phyloP scores from a whole-genome alignment of 805 yeast genomes.

The Saccharomycopsis sp. region DNA sequence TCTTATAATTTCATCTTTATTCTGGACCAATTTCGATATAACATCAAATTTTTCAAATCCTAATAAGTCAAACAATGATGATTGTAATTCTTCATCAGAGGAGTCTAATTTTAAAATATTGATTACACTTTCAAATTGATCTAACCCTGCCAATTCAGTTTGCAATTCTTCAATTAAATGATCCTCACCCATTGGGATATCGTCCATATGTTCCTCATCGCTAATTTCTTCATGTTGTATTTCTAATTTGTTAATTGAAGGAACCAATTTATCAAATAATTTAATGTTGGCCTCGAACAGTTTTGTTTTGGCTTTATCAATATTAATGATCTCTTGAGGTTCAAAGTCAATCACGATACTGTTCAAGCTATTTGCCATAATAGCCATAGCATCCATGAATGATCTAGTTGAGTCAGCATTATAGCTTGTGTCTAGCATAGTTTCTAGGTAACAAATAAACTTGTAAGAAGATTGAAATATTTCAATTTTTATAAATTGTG shows the following conservation, averaged over 20 bases:
- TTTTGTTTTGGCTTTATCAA: constrained; percentile 30
- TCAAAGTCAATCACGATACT: constrained; percentile 27
- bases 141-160: constrained; percentile 4
- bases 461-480: not conserved
- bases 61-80: constrained; percentile 65
- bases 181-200: constrained; percentile 1
- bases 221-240: not conserved
- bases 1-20: constrained; percentile 31
- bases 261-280: constrained; percentile 31
- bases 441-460: no score
- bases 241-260: constrained; percentile 7
- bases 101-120: constrained; percentile 29
- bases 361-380: constrained; percentile 48
- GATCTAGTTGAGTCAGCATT: constrained; percentile 63
- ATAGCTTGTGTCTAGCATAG: constrained; percentile 30
- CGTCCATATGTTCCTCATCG: constrained; percentile 1
- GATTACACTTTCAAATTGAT: constrained; percentile 28
- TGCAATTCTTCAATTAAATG: constrained; percentile 2
- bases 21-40: constrained; percentile 53
- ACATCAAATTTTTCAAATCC: constrained; percentile 86
- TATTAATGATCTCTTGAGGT: constrained; percentile 29
- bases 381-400: constrained; percentile 71
- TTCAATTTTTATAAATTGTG: not conserved
- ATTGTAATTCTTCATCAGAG: constrained; percentile 54
- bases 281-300: constrained; percentile 33